Percentiles rank a stretch among this genome's conserved stretches.
Evolutionary conservation across 352 stramenopile species (phyloP).

Genomic region (Pythium dissimile): DNA sequence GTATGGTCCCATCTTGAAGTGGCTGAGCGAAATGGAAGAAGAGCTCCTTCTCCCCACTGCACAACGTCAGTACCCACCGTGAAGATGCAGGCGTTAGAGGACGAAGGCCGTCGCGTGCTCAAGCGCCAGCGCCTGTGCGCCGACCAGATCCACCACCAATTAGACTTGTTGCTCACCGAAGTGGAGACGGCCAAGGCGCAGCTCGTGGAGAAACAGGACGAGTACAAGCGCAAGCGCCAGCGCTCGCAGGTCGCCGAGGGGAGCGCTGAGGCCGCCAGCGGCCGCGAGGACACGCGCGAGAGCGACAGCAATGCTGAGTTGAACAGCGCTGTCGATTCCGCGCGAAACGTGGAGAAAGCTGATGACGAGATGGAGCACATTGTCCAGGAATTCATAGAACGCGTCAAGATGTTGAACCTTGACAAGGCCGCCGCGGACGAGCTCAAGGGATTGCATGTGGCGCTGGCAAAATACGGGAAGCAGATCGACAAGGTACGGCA

Average conservation of each 20-base stretch:
- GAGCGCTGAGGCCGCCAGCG: background rate
- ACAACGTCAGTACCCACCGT: background rate
- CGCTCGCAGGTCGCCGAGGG: conserved; percentile 17
- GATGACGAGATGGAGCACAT: conserved; percentile 67
- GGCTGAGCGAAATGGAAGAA: conserved; percentile 21
- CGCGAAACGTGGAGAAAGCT: conserved; percentile 33
- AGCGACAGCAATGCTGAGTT: conserved; percentile 19
- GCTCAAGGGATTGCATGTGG: conserved; percentile 62
- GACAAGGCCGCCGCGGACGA: conserved; percentile 70
- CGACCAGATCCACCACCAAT: conserved; percentile 54
- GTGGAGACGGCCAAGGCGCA: conserved; percentile 57
- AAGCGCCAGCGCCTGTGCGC: conserved; percentile 70
- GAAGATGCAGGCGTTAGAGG: conserved; percentile 54
- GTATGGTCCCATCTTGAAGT: conserved; percentile 26
- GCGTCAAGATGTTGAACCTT: conserved; percentile 60
- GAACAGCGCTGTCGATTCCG: background rate
- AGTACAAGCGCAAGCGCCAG: conserved; percentile 62
- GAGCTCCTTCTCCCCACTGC: background rate
- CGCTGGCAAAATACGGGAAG: conserved; percentile 76
- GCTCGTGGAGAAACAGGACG: conserved; percentile 51
- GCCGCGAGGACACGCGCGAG: conserved; percentile 13
- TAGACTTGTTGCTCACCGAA: conserved; percentile 58
- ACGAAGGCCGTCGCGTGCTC: conserved; percentile 58
- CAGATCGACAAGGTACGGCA: conserved; percentile 70
- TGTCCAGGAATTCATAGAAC: conserved; percentile 61